A percentile compares a stretch with the other conserved stretches of the same genome.
Evolutionary conservation across 2,329 filamentous ascomycete genomes (phyloP).

Genomic region (Aureobasidium sp.): DNA sequence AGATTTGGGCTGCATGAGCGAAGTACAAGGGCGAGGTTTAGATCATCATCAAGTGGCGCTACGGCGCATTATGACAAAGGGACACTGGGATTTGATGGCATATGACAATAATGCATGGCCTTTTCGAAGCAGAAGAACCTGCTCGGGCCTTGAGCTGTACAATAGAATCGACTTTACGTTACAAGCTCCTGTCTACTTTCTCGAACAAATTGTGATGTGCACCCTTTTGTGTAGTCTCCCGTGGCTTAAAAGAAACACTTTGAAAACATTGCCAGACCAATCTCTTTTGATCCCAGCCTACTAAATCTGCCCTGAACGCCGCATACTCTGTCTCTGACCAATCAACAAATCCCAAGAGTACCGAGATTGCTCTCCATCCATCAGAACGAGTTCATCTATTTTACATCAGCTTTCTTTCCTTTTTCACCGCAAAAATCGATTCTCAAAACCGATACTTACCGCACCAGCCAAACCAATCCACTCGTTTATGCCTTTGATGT

Average conservation of each 20-base stretch:
- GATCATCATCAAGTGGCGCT: slow-evolving; percentile 5
- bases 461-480: slow-evolving; percentile 68
- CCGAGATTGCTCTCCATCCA: too few relatives aligned
- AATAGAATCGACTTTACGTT: slow-evolving; percentile 2
- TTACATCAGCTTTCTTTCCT: not conserved
- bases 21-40: not conserved
- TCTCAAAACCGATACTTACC: slow-evolving; percentile 37
- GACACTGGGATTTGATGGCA: slow-evolving; percentile 7
- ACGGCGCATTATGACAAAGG: slow-evolving; percentile 5
- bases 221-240: not conserved
- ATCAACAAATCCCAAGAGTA: too few relatives aligned
- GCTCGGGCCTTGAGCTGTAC: slow-evolving; percentile 1
- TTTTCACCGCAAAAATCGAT: not conserved
- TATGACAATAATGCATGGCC: slow-evolving; percentile 1
- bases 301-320: not conserved
- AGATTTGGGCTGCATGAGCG: slow-evolving; percentile 72
- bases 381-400: slow-evolving; percentile 1
- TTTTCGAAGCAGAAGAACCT: not conserved
- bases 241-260: not conserved
- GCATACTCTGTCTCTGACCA: too few relatives aligned
- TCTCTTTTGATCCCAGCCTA: not conserved
- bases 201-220: not conserved
- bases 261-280: not conserved
- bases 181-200: not conserved
- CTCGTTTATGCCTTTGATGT: slow-evolving; percentile 66